Percentiles rank a stretch among this genome's conserved stretches.
These are phyloP conservation scores for Bacidia gigantensis DNA, from an alignment of 495 filamentous ascomycete genomes.

Conservation along the genomic window DNA sequence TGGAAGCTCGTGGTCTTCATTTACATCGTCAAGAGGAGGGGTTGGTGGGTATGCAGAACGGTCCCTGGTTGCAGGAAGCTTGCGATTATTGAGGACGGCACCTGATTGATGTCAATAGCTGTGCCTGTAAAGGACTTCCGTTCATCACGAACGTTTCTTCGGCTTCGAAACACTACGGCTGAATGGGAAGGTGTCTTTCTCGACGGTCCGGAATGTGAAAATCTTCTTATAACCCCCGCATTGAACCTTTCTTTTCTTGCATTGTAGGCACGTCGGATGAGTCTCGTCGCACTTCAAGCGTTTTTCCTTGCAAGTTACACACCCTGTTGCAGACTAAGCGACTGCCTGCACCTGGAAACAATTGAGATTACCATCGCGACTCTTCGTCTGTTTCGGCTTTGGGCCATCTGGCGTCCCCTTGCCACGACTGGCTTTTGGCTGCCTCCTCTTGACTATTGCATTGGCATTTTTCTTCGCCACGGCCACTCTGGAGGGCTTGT, in stretches of 20 bases:
- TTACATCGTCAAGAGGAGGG: neutral
- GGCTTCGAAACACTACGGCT: conserved; percentile 29
- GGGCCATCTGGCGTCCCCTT: conserved; percentile 16
- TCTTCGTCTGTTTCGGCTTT: conserved; percentile 71
- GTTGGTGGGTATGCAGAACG: neutral
- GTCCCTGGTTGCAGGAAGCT: neutral
- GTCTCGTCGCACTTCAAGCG: conserved; percentile 71
- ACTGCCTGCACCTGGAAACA: conserved; percentile 14
- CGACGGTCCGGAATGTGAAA: conserved; percentile 73
- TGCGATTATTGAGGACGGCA: neutral
- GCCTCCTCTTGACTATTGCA: conserved; percentile 4
- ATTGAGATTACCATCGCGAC: conserved; percentile 55
- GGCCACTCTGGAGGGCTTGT: conserved; percentile 7
- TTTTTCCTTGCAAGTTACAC: conserved; percentile 70
- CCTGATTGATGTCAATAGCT: neutral
- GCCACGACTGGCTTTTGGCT: conserved; percentile 1
- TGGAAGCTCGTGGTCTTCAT: neutral
- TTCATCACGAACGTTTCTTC: conserved; percentile 34
- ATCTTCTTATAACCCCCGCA: conserved; percentile 76
- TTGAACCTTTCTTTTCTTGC: conserved; percentile 50
- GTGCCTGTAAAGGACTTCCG: neutral
- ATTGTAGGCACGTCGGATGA: conserved; percentile 64
- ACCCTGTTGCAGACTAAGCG: conserved; percentile 41
- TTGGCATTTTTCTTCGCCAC: neutral
- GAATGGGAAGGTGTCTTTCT: conserved; percentile 43